Evolutionary conservation across 352 stramenopile genomes (phyloP).

Genomic region (Phytophthora citricola): DNA sequence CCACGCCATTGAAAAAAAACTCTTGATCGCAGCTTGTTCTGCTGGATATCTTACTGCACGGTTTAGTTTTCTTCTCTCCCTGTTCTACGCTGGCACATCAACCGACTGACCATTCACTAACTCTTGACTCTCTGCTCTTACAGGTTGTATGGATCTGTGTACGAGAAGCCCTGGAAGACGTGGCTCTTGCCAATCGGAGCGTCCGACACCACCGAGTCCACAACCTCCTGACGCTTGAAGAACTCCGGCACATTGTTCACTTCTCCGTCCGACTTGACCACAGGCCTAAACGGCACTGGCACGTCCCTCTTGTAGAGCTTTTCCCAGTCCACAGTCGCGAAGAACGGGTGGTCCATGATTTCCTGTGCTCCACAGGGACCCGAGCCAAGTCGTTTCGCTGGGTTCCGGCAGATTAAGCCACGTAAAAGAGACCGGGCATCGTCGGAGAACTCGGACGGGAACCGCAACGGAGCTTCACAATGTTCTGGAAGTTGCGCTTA

Average conservation of each 20-base stretch:
- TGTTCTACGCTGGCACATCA: conserved; percentile 37
- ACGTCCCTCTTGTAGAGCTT: conserved; percentile 81
- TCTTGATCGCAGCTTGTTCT: conserved; percentile 15
- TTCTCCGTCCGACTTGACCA: conserved; percentile 75
- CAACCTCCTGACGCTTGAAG: conserved; percentile 81
- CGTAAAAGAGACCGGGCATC: conserved; percentile 78
- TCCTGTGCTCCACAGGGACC: conserved; percentile 71
- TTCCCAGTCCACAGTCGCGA: conserved; percentile 78
- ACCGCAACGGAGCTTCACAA: conserved; percentile 76
- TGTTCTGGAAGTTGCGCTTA: conserved; percentile 90
- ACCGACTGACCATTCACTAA: conserved; percentile 26
- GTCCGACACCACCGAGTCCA: conserved; percentile 71
- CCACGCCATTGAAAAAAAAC: neutral
- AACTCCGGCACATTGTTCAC: conserved; percentile 83
- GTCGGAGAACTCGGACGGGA: conserved; percentile 80
- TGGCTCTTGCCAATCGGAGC: conserved; percentile 70
- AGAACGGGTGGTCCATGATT: conserved; percentile 89
- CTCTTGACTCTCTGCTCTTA: conserved; percentile 23
- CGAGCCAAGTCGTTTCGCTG: conserved; percentile 76
- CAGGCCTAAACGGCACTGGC: conserved; percentile 64
- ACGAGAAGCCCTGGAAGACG: conserved; percentile 83
- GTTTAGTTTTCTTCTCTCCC: conserved; percentile 13
- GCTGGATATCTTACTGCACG: conserved; percentile 45
- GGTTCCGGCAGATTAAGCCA: conserved; percentile 77
- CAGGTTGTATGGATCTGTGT: conserved; percentile 75